Evolutionary conservation across 768 basidiomycete genomes (phyloP), one percentile per base, ranked within the genome.

Genomic region (Trametes punicea): DNA sequence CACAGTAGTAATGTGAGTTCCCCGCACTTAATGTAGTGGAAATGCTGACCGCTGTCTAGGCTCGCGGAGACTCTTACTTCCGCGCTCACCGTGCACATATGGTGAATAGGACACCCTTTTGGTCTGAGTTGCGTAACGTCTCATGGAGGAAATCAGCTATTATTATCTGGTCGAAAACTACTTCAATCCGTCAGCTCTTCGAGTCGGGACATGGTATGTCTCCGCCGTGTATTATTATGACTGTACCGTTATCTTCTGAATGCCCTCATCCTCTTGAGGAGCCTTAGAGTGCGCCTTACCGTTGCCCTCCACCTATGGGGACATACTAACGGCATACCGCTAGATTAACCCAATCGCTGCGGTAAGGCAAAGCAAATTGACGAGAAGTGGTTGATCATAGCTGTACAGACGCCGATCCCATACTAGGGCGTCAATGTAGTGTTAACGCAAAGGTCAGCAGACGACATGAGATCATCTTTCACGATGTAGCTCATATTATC

Each of bases 141-240:
- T 21, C 1, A 50, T 3, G 2, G 11, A 25, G 4, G 3, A 13
- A 25, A 9, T 2, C 10, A 56, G 55, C 33, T 56, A 56, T 26
- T 34, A 38, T 33, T 50, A 56, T 25, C 34, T 56, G 15, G n/a
- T 42, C 1, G 36, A 21, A n/a, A 56, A 42, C 26, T 56, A 25
- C 42, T 56, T 56, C 48, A 36, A 56, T 6, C 55, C 55, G 0
- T 7, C 8, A 6, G 46, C 27, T 2, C 46, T 55, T 2, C 27
- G 18, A 9, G 2, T 9, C 7, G 49, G 49, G 8, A 21, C 41
- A 13, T 55, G 45, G 45, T 46, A 26, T 20, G 46, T 48, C 6
- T 26, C 20, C 31, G 2, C 31, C n/a, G n/a, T n/a, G n/a, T n/a
- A n/a, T n/a, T n/a, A n/a, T n/a, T n/a, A n/a, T n/a, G n/a, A n/a